phyloP scores from a whole-genome alignment of 78 protist genomes.

The Cavenderia fasciculata region DNA sequence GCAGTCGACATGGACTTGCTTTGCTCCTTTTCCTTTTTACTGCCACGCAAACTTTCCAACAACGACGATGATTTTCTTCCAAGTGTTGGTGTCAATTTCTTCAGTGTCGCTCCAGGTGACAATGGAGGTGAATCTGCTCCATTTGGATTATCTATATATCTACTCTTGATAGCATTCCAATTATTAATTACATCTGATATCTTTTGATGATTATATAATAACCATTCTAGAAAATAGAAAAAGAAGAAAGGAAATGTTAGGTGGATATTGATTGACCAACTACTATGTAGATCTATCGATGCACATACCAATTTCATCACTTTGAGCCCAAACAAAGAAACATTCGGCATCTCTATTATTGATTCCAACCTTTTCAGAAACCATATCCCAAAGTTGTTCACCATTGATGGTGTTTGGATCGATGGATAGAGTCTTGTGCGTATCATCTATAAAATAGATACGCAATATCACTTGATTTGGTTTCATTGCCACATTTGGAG shows the following conservation, averaged over 20 bases:
- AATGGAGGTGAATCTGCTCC: background rate
- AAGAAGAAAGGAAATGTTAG: no score
- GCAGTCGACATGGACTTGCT: slow-evolving; percentile 17
- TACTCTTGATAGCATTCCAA: slow-evolving; percentile 29
- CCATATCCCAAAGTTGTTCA: slow-evolving; percentile 61
- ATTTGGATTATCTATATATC: slow-evolving; percentile 16
- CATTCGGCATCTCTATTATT: slow-evolving; percentile 62
- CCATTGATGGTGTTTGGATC: slow-evolving; percentile 61
- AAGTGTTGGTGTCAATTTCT: background rate
- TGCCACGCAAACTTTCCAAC: no score
- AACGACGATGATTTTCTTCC: background rate
- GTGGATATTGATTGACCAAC: no score
- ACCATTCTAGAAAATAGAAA: slow-evolving; percentile 28
- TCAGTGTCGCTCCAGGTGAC: background rate
- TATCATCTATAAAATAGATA: slow-evolving; percentile 64
- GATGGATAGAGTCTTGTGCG: slow-evolving; percentile 50
- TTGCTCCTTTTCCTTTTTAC: no score
- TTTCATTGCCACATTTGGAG: background rate
- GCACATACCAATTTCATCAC: slow-evolving; percentile 49
- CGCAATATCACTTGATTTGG: slow-evolving; percentile 37
- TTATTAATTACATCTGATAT: slow-evolving; percentile 53
- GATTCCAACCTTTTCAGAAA: slow-evolving; percentile 46
- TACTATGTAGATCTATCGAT: no score
- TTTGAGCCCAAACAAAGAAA: slow-evolving; percentile 73
- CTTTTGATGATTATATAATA: slow-evolving; percentile 60